A percentile compares a stretch with the other conserved stretches of the same genome.
Conservation (phyloP, 139 green algal species). For the Chlorella sorokiniana region DNA sequence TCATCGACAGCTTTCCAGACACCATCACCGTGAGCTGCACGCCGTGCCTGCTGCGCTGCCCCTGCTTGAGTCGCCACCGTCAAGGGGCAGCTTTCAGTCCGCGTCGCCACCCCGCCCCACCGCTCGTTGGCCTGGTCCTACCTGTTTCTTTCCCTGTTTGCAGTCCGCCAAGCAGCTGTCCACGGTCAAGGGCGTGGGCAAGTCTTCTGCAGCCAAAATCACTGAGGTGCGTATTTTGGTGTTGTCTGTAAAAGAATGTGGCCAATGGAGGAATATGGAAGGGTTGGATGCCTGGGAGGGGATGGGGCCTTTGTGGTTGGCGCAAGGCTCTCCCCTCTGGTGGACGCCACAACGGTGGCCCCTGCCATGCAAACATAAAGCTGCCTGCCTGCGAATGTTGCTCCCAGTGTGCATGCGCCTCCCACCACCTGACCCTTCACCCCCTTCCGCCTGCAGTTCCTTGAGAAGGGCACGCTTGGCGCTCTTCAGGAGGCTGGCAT, state of each 20-base stretch:
- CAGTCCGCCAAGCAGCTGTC: slow-evolving; percentile 29
- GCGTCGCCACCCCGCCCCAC: no score
- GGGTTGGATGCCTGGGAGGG: background rate
- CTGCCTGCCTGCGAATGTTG: background rate
- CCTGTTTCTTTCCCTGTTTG: background rate
- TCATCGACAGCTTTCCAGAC: background rate
- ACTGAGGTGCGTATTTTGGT: background rate
- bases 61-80: background rate
- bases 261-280: no score
- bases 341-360: no score
- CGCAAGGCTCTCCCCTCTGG: no score
- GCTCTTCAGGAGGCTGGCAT: slow-evolving; percentile 30
- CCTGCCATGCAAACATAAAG: no score
- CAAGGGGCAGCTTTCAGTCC: no score
- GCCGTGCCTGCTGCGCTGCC: background rate
- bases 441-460: slow-evolving; percentile 6
- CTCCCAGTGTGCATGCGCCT: background rate
- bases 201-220: slow-evolving; percentile 24
- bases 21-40: slow-evolving; percentile 19
- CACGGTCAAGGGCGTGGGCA: slow-evolving; percentile 33
- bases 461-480: slow-evolving; percentile 22
- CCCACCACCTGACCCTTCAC: background rate
- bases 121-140: background rate
- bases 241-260: background rate
- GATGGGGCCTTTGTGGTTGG: no score